Conservation (phyloP, 2,329 filamentous ascomycete genomes). For the Volutella citrinella region DNA sequence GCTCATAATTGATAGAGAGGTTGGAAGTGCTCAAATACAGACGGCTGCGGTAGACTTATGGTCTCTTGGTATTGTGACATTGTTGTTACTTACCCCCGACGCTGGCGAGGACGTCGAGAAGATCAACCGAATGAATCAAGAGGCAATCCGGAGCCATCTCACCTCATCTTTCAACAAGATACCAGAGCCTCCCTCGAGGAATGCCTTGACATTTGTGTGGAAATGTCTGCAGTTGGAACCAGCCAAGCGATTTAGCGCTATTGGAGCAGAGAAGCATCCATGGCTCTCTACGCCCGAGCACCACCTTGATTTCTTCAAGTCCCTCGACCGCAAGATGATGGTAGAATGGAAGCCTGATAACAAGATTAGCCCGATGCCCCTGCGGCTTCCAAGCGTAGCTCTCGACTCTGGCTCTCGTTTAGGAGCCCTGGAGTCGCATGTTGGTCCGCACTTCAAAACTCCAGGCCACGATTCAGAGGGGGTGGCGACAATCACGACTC, state of each 20-base stretch:
- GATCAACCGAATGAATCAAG: constrained; percentile 26
- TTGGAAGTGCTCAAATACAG: constrained; percentile 16
- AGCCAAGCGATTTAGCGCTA: constrained; percentile 24
- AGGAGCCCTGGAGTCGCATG: no score
- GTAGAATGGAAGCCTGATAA: constrained; percentile 22
- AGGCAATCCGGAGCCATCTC: constrained; percentile 19
- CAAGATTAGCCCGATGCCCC: constrained; percentile 33
- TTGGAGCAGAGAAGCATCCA: constrained; percentile 27
- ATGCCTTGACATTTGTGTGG: constrained; percentile 28
- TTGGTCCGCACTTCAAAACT: no score
- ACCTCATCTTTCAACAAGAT: constrained; percentile 12
- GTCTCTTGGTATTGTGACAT: constrained; percentile 46
- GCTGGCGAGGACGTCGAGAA: constrained; percentile 17
- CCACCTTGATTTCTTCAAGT: constrained; percentile 29
- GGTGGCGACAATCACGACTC: no score
- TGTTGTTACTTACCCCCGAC: constrained; percentile 33
- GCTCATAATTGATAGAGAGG: no score
- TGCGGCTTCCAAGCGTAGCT: constrained; percentile 27
- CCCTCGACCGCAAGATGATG: constrained; percentile 28
- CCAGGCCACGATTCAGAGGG: no score
- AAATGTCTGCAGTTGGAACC: constrained; percentile 29
- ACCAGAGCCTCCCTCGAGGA: constrained; percentile 17
- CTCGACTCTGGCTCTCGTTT: no score
- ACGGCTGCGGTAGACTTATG: constrained; percentile 48
- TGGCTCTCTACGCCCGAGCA: constrained; percentile 33